Conservation (phyloP, 192 early-diverging fungal genomes). For the Rhizoclosmatium globosum region DNA sequence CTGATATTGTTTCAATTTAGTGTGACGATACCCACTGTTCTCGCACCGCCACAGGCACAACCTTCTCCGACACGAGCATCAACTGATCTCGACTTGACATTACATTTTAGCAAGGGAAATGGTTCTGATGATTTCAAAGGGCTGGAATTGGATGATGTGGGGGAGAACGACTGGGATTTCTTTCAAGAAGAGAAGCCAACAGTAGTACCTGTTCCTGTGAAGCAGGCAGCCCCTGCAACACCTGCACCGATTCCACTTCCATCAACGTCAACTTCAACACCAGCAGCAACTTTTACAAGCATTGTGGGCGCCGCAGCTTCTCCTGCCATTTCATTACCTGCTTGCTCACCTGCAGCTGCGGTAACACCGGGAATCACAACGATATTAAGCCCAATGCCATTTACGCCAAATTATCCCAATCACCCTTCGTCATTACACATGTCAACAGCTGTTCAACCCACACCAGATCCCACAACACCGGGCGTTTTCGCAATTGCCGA, state of each 20-base stretch:
- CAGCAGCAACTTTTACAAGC: neutral
- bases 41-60: neutral
- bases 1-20: too few species aligned
- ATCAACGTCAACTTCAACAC: neutral
- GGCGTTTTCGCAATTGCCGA: neutral
- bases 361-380: neutral
- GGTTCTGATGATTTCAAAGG: constrained; percentile 12
- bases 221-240: neutral
- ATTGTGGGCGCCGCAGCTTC: constrained; percentile 10
- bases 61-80: neutral
- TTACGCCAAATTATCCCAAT: constrained; percentile 5
- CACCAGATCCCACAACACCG: constrained; percentile 22
- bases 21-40: neutral
- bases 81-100: constrained; percentile 17
- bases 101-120: neutral
- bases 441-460: constrained; percentile 14
- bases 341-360: constrained; percentile 29
- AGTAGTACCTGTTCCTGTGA: neutral
- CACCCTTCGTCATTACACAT: neutral
- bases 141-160: constrained; percentile 25
- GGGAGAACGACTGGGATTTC: constrained; percentile 31
- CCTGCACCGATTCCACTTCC: constrained; percentile 5
- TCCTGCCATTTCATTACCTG: constrained; percentile 22
- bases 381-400: constrained; percentile 13
- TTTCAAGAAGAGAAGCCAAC: neutral